These are phyloP conservation scores for Yamadazyma tumulicola DNA, from an alignment of 805 yeast species.

Conservation along the genomic window DNA sequence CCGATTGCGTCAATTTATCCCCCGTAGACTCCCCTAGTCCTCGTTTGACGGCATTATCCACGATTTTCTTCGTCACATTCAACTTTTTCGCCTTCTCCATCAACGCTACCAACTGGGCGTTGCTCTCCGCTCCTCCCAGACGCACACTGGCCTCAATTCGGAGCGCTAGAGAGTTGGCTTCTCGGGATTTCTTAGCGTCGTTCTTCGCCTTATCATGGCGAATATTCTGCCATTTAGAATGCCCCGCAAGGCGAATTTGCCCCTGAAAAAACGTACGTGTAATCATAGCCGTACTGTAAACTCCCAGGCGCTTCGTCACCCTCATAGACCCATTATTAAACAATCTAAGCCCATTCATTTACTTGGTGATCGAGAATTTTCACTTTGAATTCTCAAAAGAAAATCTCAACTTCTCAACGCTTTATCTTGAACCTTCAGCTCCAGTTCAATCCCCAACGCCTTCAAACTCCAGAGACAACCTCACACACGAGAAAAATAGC, in stretches of 20 bases:
- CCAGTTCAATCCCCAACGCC: too few relatives aligned
- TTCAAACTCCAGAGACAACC: too few relatives aligned
- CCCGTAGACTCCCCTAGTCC: slow-evolving; percentile 66
- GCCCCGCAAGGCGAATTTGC: slow-evolving; percentile 56
- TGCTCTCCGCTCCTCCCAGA: slow-evolving; percentile 65
- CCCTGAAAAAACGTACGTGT: slow-evolving; percentile 16
- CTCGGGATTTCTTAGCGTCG: slow-evolving; percentile 72
- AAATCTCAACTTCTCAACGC: too few relatives aligned
- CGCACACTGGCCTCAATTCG: slow-evolving; percentile 74
- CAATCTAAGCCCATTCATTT: too few relatives aligned
- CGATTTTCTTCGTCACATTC: slow-evolving; percentile 77
- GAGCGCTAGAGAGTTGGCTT: slow-evolving; percentile 67
- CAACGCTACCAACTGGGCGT: slow-evolving; percentile 61
- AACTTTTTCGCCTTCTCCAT: slow-evolving; percentile 74
- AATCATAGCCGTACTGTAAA: too few relatives aligned
- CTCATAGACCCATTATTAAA: too few relatives aligned
- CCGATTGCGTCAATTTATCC: slow-evolving; percentile 43
- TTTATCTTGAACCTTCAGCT: too few relatives aligned
- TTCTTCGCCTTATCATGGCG: slow-evolving; percentile 92
- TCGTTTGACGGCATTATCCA: slow-evolving; percentile 83
- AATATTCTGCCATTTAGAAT: slow-evolving; percentile 93
- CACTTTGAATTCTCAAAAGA: too few relatives aligned
- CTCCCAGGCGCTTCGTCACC: too few relatives aligned
- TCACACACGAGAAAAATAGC: too few relatives aligned
- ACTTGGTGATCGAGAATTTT: too few relatives aligned